phyloP scores from a whole-genome alignment of 495 filamentous ascomycete genomes.

The Amphirosellinia nigrospora region DNA sequence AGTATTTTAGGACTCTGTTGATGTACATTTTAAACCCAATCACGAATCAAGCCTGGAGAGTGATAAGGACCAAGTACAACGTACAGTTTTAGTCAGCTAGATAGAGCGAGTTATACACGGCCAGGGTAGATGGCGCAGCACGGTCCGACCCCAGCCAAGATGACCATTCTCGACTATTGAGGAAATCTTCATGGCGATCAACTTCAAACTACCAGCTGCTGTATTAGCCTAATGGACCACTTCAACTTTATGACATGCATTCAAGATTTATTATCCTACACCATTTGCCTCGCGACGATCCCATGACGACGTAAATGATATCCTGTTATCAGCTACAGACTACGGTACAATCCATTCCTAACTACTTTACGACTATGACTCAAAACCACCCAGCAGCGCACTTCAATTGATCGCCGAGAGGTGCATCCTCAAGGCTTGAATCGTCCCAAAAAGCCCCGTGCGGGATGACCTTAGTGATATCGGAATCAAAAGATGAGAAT shows the following conservation, averaged over 20 bases:
- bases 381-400: slow-evolving; percentile 42
- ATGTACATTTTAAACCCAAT: not conserved
- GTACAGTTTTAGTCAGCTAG: not conserved
- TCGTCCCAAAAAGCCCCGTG: slow-evolving; percentile 42
- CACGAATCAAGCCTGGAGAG: not conserved
- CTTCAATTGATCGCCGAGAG: slow-evolving; percentile 38
- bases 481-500: slow-evolving; percentile 41
- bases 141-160: not conserved
- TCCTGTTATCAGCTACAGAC: not conserved
- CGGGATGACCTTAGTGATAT: slow-evolving; percentile 35
- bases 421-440: slow-evolving; percentile 32
- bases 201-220: not conserved
- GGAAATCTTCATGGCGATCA: slow-evolving; percentile 5
- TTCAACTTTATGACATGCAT: slow-evolving; percentile 4
- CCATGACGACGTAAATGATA: not conserved
- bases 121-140: not conserved
- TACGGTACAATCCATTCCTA: not conserved
- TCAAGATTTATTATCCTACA: slow-evolving; percentile 8
- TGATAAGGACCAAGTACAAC: not conserved
- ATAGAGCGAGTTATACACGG: not conserved
- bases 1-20: not conserved
- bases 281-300: not conserved
- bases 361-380: slow-evolving; percentile 16
- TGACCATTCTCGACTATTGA: not conserved
- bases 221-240: not conserved